Base-by-base conservation (phyloP, 179 eudicot genomes). In the Silene noctiflora region DNA sequence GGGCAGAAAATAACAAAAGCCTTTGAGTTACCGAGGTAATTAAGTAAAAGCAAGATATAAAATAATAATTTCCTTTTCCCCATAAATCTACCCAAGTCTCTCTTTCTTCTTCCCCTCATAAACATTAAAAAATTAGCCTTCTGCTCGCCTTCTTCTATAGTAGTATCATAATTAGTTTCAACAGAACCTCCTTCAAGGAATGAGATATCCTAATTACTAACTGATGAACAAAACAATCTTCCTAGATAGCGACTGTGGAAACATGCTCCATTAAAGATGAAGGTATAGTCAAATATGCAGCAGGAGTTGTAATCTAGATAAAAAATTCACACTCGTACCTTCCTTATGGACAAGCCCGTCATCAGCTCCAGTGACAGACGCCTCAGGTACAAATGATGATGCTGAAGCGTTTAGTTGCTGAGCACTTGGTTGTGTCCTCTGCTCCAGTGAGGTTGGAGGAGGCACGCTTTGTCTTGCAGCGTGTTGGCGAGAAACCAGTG, bases 391-490 rank as follows among this genome's bases (percentile, higher is more conserved):
- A 76, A 14, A 78, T 35, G 91, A 83, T n/a, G 83, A 68, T 9
- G 85, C 88, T 42, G 82, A 83, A n/a, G 88, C 67, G 60, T 74
- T 85, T 70, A 78, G 53, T 67, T 83, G 90, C 76, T 85, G 89
- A 70, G 84, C 76, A 80, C 69, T 62, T 27, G 95, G 76, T 70
- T 87, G 90, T 22, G 79, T 67, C 29, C 83, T 74, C 55, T 79
- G 86, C 42, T 88, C 74, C 85, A 82, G 83, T 71, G 86, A 88
- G 24, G 86, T 42, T 64, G 87, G 80, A 81, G 96, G 81, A 60
- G 89, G 82, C 42, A 77, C 27, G 27, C 78, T 85, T 63, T 78
- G 89, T 69, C 86, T 81, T 24, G 69, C 79, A 74, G 84, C 8
- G 70, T 87, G 88, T 75, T 83, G 74, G 29, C 46, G 87, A 64